Evolutionary conservation across 345 rosid species (phyloP).

Genomic region (Gossypium arboreum): DNA sequence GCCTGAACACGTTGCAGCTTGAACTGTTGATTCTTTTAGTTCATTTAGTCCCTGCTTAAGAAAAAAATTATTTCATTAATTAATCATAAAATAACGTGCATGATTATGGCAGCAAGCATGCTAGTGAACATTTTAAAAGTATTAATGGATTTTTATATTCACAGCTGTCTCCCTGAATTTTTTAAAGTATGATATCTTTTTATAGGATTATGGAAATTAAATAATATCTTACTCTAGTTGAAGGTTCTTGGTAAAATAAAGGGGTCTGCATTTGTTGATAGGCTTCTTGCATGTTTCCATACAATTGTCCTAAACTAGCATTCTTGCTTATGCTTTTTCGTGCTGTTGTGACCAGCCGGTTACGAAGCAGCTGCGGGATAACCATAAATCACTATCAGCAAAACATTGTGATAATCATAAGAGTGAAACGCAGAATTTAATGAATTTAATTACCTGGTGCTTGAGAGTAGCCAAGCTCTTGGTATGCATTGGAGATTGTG

Average conservation of each 20-base stretch:
- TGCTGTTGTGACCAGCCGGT: slow-evolving; percentile 67
- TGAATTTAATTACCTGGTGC: slow-evolving; percentile 58
- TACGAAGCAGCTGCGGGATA: slow-evolving; percentile 64
- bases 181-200: background rate
- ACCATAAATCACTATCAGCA: background rate
- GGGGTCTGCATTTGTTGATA: slow-evolving; percentile 93
- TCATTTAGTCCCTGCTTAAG: slow-evolving; percentile 54
- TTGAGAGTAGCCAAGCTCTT: slow-evolving; percentile 79
- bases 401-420: background rate
- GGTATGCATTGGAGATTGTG: slow-evolving; percentile 89
- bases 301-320: slow-evolving; percentile 76
- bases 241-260: slow-evolving; percentile 54
- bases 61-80: background rate
- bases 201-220: background rate
- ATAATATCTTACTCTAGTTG: slow-evolving; percentile 27
- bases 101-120: background rate
- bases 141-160: slow-evolving; percentile 3
- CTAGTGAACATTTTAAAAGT: background rate
- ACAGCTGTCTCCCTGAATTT: background rate
- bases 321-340: slow-evolving; percentile 60
- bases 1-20: slow-evolving; percentile 59
- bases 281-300: slow-evolving; percentile 73
- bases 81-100: background rate
- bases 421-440: background rate
- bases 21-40: slow-evolving; percentile 70